These are phyloP conservation scores for Coemansia sp. DNA, from an alignment of 192 early-diverging fungal species.

Conservation along the genomic window DNA sequence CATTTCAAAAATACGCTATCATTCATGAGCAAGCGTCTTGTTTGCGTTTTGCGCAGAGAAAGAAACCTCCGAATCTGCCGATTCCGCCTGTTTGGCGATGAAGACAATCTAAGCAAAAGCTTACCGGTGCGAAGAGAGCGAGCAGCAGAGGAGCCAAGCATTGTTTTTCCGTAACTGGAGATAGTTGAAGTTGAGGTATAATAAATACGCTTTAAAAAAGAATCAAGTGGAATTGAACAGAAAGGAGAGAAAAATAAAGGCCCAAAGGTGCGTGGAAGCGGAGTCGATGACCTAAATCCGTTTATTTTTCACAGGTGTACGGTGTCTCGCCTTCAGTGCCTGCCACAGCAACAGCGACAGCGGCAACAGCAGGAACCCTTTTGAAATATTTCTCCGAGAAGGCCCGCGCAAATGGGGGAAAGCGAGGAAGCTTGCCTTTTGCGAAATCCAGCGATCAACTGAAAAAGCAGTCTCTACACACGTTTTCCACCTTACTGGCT, in stretches of 20 bases:
- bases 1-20: not conserved
- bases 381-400: not conserved
- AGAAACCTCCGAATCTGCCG: not conserved
- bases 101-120: not conserved
- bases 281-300: not conserved
- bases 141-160: constrained; percentile 46
- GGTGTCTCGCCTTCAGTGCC: not conserved
- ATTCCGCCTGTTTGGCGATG: not conserved
- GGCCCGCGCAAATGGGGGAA: not conserved
- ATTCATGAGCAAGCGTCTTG: not conserved
- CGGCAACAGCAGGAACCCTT: not conserved
- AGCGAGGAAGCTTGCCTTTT: no score
- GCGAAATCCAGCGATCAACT: no score
- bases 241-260: constrained; percentile 1
- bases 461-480: not conserved
- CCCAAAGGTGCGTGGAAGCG: not conserved
- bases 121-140: constrained; percentile 46
- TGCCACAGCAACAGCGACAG: no score
- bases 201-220: constrained; percentile 8
- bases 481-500: not conserved
- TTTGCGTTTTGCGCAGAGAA: not conserved
- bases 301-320: not conserved
- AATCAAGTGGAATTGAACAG: not conserved
- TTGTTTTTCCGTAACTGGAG: constrained; percentile 1
- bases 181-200: not conserved